Conservation (phyloP, 306 rosid species). For the Fragaria iinumae region DNA sequence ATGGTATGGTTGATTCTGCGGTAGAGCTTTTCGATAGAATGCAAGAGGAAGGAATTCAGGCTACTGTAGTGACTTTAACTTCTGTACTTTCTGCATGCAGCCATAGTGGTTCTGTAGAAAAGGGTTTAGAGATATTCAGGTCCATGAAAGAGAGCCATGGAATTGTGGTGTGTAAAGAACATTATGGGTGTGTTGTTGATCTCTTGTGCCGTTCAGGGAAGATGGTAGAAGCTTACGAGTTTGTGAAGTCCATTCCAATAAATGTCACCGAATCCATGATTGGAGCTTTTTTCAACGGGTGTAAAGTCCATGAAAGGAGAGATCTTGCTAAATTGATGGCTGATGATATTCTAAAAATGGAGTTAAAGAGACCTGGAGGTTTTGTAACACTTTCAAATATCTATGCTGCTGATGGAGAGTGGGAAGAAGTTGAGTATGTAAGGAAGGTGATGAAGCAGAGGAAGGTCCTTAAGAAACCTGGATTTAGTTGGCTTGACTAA, state of each 20-base stretch:
- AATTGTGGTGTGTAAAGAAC: slow-evolving; percentile 37
- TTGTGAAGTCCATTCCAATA: slow-evolving; percentile 39
- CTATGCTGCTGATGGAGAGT: slow-evolving; percentile 61
- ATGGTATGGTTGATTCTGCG: slow-evolving; percentile 54
- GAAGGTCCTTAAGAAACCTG: slow-evolving; percentile 42
- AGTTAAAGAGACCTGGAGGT: slow-evolving; percentile 52
- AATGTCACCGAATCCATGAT: slow-evolving; percentile 49
- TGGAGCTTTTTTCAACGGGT: slow-evolving; percentile 64
- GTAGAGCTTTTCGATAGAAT: slow-evolving; percentile 42
- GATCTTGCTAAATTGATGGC: slow-evolving; percentile 56
- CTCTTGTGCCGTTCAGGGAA: slow-evolving; percentile 64
- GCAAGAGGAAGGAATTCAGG: slow-evolving; percentile 44
- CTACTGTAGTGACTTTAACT: slow-evolving; percentile 55
- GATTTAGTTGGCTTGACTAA: slow-evolving; percentile 51
- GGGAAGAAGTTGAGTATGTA: slow-evolving; percentile 61
- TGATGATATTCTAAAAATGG: slow-evolving; percentile 40
- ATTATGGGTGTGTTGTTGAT: slow-evolving; percentile 65
- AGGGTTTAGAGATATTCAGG: slow-evolving; percentile 51
- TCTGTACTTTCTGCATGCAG: slow-evolving; percentile 70
- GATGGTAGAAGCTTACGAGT: slow-evolving; percentile 60
- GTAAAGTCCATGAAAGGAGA: slow-evolving; percentile 63
- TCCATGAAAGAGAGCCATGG: slow-evolving; percentile 47
- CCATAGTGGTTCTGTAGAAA: slow-evolving; percentile 56
- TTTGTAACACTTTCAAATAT: slow-evolving; percentile 60
- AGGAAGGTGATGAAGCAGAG: slow-evolving; percentile 57